Conservation (phyloP, 179 eudicot species). For the Silene coronaria region DNA sequence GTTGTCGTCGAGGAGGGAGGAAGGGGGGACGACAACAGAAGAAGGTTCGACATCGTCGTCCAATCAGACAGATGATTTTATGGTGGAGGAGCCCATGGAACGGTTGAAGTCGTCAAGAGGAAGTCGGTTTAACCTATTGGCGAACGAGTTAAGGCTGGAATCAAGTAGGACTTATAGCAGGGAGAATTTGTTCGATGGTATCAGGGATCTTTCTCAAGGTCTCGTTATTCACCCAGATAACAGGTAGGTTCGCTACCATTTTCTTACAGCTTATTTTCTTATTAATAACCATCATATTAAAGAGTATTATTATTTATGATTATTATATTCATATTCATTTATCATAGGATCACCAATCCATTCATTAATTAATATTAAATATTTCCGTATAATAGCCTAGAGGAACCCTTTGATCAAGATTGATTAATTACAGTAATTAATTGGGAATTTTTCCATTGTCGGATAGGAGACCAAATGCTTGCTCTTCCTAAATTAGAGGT, state of each 20-base stretch:
- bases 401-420: too few species aligned
- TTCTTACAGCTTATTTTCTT: too few species aligned
- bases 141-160: slow-evolving; percentile 38
- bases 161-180: slow-evolving; percentile 30
- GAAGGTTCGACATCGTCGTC: slow-evolving; percentile 19
- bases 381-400: too few species aligned
- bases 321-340: too few species aligned
- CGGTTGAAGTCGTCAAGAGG: slow-evolving; percentile 41
- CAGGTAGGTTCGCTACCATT: slow-evolving; percentile 35
- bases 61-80: slow-evolving; percentile 20
- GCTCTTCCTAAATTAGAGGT: too few species aligned
- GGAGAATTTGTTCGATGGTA: slow-evolving; percentile 35
- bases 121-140: slow-evolving; percentile 36
- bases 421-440: too few species aligned
- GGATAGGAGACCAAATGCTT: too few species aligned
- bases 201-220: slow-evolving; percentile 39
- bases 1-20: slow-evolving; percentile 9
- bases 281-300: too few species aligned
- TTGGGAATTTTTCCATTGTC: too few species aligned
- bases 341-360: too few species aligned
- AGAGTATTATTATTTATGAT: too few species aligned
- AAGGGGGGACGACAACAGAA: slow-evolving; percentile 6
- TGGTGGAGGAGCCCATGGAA: slow-evolving; percentile 38
- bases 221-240: slow-evolving; percentile 46
- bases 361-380: too few species aligned